Evolutionary conservation across 768 basidiomycete genomes (phyloP).

Genomic region (Psilocybe subaeruginosa): DNA sequence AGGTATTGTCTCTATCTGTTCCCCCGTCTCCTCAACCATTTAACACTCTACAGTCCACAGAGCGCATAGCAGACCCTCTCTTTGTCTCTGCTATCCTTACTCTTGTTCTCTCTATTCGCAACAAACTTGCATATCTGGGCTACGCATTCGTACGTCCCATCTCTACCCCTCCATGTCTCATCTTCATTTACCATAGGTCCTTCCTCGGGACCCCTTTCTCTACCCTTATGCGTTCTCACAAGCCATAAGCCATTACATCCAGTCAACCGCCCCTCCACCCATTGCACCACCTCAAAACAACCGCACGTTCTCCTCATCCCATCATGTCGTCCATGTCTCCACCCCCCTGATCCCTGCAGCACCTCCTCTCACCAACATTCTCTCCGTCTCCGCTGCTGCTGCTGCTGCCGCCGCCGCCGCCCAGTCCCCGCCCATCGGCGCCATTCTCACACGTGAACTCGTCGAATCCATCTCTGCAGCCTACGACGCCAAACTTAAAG

Average conservation of each 20-base stretch:
- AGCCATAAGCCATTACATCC: conserved; percentile 45
- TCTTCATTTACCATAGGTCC: conserved; percentile 22
- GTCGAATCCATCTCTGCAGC: conserved; percentile 49
- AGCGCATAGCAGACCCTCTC: conserved; percentile 73
- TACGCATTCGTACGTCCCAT: conserved; percentile 21
- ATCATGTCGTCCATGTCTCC: conserved; percentile 16
- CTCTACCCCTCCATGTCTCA: conserved; percentile 1
- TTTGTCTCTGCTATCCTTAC: conserved; percentile 74
- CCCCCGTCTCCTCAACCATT: conserved; percentile 3
- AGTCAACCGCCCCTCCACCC: conserved; percentile 24
- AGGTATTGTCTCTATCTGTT: conserved; percentile 41
- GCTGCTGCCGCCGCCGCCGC: conserved; percentile 13
- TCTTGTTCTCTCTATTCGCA: conserved; percentile 66
- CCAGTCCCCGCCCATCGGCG: conserved; percentile 21
- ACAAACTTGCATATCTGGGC: conserved; percentile 67
- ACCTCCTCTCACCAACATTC: conserved; percentile 19
- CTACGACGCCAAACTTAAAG: conserved; percentile 46
- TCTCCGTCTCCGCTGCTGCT: conserved; percentile 16
- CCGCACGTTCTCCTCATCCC: conserved; percentile 22
- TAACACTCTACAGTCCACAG: conserved; percentile 53
- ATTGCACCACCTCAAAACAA: conserved; percentile 17
- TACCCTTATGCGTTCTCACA: conserved; percentile 61
- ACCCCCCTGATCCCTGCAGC: conserved; percentile 23
- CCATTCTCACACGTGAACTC: conserved; percentile 43
- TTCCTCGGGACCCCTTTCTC: conserved; percentile 82